phyloP scores from a whole-genome alignment of 768 basidiomycete genomes.

The Hygrocybe punicea region DNA sequence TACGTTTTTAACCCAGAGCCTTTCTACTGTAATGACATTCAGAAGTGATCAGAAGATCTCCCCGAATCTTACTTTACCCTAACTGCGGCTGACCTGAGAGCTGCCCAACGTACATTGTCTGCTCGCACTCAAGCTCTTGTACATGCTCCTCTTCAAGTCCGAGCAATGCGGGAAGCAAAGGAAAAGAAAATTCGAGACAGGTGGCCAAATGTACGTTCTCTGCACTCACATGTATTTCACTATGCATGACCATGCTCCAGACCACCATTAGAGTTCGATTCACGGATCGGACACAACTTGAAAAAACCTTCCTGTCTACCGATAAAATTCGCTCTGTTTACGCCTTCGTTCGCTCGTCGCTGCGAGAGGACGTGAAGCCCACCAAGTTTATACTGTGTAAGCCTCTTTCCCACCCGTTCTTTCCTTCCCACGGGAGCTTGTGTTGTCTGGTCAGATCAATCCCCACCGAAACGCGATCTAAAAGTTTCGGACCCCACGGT shows the following conservation, averaged over 20 bases:
- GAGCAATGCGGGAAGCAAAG: constrained; percentile 58
- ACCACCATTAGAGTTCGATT: constrained; percentile 82
- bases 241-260: constrained; percentile 36
- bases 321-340: constrained; percentile 81
- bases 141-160: constrained; percentile 69
- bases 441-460: constrained; percentile 54
- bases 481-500: constrained; percentile 76
- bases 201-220: constrained; percentile 64
- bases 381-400: constrained; percentile 83
- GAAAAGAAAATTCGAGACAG: constrained; percentile 57
- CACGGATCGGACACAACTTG: constrained; percentile 75
- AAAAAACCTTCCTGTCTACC: constrained; percentile 71
- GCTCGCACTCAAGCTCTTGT: constrained; percentile 59
- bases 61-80: constrained; percentile 76
- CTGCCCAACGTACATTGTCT: constrained; percentile 58
- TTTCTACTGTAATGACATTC: not conserved
- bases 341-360: constrained; percentile 70
- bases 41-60: constrained; percentile 36
- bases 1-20: constrained; percentile 25
- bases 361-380: constrained; percentile 72
- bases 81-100: constrained; percentile 65
- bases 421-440: not conserved
- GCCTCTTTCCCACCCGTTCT: constrained; percentile 17
- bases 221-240: constrained; percentile 1
- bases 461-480: constrained; percentile 77